phyloP scores from a whole-genome alignment of 140 eudicot genomes.

The Bidens hawaiensis region DNA sequence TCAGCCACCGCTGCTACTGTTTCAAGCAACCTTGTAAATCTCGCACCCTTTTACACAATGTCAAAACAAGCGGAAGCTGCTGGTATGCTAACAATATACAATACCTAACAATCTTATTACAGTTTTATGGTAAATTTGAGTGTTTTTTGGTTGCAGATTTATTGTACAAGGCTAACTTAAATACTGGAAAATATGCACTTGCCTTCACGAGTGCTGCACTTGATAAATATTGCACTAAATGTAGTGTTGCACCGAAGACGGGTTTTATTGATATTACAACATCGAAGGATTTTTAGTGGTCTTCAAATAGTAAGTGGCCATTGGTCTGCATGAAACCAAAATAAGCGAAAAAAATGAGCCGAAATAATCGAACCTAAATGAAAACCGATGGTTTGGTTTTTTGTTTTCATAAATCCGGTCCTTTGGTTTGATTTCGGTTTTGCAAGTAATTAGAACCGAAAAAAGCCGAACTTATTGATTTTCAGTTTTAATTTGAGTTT shows the following conservation, averaged over 20 bases:
- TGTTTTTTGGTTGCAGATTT: slow-evolving; percentile 51
- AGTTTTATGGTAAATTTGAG: too few relatives aligned
- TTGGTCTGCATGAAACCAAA: too few relatives aligned
- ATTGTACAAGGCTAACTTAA: slow-evolving; percentile 80
- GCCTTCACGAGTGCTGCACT: slow-evolving; percentile 97
- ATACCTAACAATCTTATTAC: not conserved
- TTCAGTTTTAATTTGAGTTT: too few relatives aligned
- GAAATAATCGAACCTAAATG: too few relatives aligned
- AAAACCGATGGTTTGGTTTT: too few relatives aligned
- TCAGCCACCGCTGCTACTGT: slow-evolving; percentile 65
- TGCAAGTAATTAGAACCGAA: too few relatives aligned
- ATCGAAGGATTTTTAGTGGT: slow-evolving; percentile 95
- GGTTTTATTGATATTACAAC: slow-evolving; percentile 94
- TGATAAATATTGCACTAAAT: slow-evolving; percentile 86
- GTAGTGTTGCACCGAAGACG: slow-evolving; percentile 94
- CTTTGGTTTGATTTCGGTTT: too few relatives aligned
- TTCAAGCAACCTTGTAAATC: slow-evolving; percentile 59
- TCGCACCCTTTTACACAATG: slow-evolving; percentile 66
- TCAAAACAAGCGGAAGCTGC: slow-evolving; percentile 99
- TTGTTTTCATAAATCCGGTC: too few relatives aligned
- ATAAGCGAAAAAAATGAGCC: too few relatives aligned
- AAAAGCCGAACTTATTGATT: too few relatives aligned
- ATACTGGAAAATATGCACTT: slow-evolving; percentile 94
- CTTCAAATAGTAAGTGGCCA: slow-evolving; percentile 77
- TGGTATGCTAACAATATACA: slow-evolving; percentile 33